Conservation (phyloP, 1,284 basidiomycete species). For the Xerocomus amazonicus region DNA sequence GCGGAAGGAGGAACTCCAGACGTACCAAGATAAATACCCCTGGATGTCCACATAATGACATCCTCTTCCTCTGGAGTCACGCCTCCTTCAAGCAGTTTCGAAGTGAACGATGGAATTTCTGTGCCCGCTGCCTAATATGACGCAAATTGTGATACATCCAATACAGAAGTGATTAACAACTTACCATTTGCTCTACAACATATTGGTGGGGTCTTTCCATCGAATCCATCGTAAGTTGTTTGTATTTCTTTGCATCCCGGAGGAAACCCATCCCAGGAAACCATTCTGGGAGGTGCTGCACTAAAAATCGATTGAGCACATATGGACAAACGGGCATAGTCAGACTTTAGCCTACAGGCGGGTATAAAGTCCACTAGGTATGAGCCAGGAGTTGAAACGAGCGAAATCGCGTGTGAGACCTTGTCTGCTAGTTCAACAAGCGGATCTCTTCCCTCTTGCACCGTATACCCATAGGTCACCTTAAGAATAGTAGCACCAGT, state of each 20-base stretch:
- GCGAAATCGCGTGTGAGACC: conserved; percentile 12
- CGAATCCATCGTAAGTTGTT: conserved; percentile 30
- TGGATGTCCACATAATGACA: conserved; percentile 22
- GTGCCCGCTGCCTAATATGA: conserved; percentile 36
- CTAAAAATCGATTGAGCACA: conserved; percentile 17
- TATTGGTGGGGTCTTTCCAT: conserved; percentile 37
- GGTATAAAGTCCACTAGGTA: conserved; percentile 33
- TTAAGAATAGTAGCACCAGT: conserved; percentile 15
- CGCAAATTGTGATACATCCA: background rate
- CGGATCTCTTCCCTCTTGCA: conserved; percentile 25
- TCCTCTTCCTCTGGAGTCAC: conserved; percentile 24
- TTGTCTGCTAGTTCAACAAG: conserved; percentile 27
- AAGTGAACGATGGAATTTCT: conserved; percentile 38
- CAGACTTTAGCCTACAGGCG: conserved; percentile 14
- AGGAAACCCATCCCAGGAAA: conserved; percentile 47
- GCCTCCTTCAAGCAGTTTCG: conserved; percentile 16
- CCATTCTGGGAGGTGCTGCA: conserved; percentile 47
- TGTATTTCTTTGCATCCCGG: conserved; percentile 37
- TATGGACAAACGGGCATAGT: background rate
- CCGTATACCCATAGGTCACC: conserved; percentile 22
- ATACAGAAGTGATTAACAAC: background rate
- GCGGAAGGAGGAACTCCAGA: too few species aligned
- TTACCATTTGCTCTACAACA: conserved; percentile 41
- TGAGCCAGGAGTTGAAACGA: conserved; percentile 15
- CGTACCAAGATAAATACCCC: conserved; percentile 13